Evolutionary conservation across 1,284 basidiomycete genomes (phyloP).

Genomic region (Ceratobasidium sp.): DNA sequence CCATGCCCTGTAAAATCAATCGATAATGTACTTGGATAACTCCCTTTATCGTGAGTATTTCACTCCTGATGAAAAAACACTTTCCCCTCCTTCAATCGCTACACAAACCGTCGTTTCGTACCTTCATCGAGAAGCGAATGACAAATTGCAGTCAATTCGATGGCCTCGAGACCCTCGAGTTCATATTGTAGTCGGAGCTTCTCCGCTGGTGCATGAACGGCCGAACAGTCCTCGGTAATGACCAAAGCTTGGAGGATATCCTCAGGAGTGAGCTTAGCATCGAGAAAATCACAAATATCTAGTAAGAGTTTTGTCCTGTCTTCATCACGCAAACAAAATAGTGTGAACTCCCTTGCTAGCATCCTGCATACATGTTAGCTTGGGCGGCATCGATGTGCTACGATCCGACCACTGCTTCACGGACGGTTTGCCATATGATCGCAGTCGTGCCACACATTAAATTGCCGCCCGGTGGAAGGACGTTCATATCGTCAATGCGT

Average conservation of each 20-base stretch:
- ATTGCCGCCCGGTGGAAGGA: neutral
- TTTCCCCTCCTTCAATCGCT: neutral
- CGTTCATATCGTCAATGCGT: neutral
- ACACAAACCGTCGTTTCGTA: neutral
- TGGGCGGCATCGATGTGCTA: neutral
- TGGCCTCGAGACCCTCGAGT: neutral
- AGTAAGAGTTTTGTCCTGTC: neutral
- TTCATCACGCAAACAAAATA: neutral
- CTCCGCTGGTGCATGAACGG: neutral
- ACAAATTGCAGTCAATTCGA: neutral
- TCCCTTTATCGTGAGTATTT: constrained; percentile 16
- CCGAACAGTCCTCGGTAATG: neutral
- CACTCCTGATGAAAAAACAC: neutral
- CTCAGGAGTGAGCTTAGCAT: too few relatives aligned
- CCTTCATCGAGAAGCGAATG: neutral
- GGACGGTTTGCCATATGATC: neutral
- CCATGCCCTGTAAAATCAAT: neutral
- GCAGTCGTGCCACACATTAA: neutral
- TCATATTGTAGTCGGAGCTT: neutral
- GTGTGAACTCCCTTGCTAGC: neutral
- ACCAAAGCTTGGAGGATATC: neutral
- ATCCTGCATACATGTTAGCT: neutral
- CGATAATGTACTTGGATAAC: neutral
- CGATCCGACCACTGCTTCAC: neutral
- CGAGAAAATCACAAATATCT: neutral